These are phyloP conservation scores for Chlorociboria aeruginascens DNA, from an alignment of 495 filamentous ascomycete genomes.

Conservation along the genomic window DNA sequence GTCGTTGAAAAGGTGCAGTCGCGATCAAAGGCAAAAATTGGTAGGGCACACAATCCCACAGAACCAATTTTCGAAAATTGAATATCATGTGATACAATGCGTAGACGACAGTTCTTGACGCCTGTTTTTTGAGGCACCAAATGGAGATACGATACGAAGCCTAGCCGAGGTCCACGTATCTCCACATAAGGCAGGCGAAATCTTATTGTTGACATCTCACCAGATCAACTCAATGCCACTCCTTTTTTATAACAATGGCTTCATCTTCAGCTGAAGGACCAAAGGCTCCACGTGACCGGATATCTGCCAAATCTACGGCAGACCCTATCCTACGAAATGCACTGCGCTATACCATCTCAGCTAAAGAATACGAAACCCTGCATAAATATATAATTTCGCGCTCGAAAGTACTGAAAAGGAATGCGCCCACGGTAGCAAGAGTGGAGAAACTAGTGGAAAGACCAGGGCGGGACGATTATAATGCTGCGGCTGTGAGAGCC, in stretches of 20 bases:
- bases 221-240: no score
- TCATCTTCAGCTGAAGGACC: constrained; percentile 6
- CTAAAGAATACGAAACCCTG: constrained; percentile 71
- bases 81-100: no score
- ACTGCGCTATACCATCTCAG: constrained; percentile 71
- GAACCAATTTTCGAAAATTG: no score
- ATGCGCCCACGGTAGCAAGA: constrained; percentile 41
- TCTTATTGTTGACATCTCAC: no score
- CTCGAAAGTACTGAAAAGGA: constrained; percentile 44
- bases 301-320: constrained; percentile 27
- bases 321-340: constrained; percentile 64
- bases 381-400: constrained; percentile 67
- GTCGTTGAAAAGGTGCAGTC: constrained; percentile 6
- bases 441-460: constrained; percentile 34
- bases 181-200: no score
- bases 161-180: no score
- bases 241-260: constrained; percentile 1
- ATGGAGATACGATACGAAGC: no score
- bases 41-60: not conserved
- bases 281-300: constrained; percentile 4
- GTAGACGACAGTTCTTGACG: no score
- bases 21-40: not conserved
- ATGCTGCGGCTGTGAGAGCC: constrained; percentile 64
- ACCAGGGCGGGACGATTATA: constrained; percentile 52
- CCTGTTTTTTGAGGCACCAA: no score